Evolutionary conservation across 1,284 basidiomycete genomes (phyloP).

Genomic region (Trichosporon faecale): DNA sequence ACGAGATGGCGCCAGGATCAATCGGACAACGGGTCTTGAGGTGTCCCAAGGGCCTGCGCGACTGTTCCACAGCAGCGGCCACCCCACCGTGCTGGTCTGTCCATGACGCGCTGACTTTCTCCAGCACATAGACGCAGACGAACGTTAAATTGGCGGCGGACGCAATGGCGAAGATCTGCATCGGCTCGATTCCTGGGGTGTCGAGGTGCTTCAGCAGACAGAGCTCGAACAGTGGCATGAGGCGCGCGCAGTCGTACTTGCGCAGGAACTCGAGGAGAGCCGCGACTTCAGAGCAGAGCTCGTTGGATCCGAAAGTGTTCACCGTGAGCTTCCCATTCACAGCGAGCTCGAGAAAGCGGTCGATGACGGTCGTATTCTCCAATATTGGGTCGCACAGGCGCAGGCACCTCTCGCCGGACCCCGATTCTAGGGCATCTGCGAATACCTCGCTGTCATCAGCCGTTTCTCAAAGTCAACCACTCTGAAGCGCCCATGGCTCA

Average conservation of each 20-base stretch:
- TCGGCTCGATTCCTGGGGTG: neutral
- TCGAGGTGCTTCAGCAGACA: neutral
- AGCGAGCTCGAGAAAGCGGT: no score
- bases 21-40: neutral
- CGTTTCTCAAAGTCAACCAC: no score
- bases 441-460: neutral
- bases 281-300: neutral
- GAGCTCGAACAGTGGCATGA: neutral
- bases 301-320: neutral
- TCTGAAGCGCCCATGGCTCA: neutral
- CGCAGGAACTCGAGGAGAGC: neutral
- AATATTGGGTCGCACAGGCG: no score
- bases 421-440: neutral
- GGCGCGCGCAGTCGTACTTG: constrained; percentile 9
- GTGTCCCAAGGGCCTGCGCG: neutral
- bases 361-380: no score
- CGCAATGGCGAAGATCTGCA: neutral
- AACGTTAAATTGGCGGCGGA: neutral
- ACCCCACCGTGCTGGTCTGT: neutral
- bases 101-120: neutral
- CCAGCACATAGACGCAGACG: neutral
- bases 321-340: neutral
- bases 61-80: neutral
- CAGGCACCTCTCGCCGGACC: no score
- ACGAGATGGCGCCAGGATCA: neutral